phyloP scores from a whole-genome alignment of 371 early-diverging fungal species.

The Apophysomyces ossiformis region DNA sequence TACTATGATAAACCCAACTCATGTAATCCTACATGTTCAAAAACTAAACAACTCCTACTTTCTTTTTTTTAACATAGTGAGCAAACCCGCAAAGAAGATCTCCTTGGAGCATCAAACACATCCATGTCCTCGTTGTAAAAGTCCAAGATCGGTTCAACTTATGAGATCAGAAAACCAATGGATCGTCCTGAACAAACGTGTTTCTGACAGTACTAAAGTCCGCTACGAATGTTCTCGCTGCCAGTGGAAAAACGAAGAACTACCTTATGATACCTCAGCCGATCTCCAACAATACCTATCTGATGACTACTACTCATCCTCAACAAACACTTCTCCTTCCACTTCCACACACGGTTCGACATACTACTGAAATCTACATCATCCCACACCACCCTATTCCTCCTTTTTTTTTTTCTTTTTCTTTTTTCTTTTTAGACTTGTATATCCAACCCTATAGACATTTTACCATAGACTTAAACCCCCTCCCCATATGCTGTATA shows the following conservation, averaged over 20 bases:
- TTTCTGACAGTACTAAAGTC: slow-evolving; percentile 37
- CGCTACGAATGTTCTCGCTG: slow-evolving; percentile 48
- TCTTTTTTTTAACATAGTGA: not conserved
- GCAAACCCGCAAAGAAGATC: slow-evolving; percentile 39
- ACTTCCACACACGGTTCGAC: slow-evolving; percentile 1
- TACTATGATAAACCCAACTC: not conserved
- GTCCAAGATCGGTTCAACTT: slow-evolving; percentile 37
- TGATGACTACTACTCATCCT: not conserved
- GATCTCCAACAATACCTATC: slow-evolving; percentile 28
- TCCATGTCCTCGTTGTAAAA: slow-evolving; percentile 41
- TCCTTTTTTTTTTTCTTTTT: no score
- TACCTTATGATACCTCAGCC: slow-evolving; percentile 32
- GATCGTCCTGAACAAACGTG: slow-evolving; percentile 36
- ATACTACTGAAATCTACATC: not conserved
- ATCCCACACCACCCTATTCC: no score
- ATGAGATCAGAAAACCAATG: slow-evolving; percentile 42
- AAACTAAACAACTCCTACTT: no score
- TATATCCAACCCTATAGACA: slow-evolving; percentile 6
- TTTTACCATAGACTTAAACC: not conserved
- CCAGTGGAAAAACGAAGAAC: slow-evolving; percentile 43
- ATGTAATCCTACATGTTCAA: no score
- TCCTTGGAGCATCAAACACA: slow-evolving; percentile 43
- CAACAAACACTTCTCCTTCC: slow-evolving; percentile 1
- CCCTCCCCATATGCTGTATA: slow-evolving; percentile 1
- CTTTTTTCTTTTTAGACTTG: not conserved